Conservation (phyloP, 2,329 filamentous ascomycete species). For the Fusarium acutatum region DNA sequence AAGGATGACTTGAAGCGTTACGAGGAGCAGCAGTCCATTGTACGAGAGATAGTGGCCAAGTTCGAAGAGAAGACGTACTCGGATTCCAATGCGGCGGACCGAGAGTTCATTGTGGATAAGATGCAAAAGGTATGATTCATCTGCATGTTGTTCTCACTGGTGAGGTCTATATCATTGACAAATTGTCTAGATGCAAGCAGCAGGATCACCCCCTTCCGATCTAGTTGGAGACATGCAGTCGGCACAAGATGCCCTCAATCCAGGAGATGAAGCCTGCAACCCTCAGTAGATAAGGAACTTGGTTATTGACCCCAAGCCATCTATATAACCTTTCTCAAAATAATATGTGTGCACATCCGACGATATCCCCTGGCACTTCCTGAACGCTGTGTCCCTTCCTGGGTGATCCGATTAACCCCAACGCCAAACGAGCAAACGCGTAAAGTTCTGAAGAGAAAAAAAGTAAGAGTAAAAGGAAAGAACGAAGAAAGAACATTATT, state of each 20-base stretch:
- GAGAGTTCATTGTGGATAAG: constrained; percentile 93
- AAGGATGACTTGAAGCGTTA: constrained; percentile 82
- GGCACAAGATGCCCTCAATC: constrained; percentile 75
- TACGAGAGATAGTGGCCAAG: constrained; percentile 85
- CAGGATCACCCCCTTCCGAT: constrained; percentile 88
- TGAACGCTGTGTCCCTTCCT: constrained; percentile 30
- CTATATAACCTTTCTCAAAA: constrained; percentile 42
- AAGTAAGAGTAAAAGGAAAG: neutral
- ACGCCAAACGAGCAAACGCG: constrained; percentile 29
- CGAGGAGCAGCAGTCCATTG: constrained; percentile 79
- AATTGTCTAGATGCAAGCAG: constrained; percentile 85
- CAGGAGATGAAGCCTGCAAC: constrained; percentile 69
- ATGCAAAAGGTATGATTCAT: constrained; percentile 86
- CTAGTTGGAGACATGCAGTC: constrained; percentile 89
- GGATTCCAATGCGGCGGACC: constrained; percentile 81
- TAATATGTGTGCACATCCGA: constrained; percentile 39
- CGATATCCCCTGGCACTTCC: constrained; percentile 27
- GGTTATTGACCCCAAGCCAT: constrained; percentile 32
- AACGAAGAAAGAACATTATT: neutral
- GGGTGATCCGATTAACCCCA: constrained; percentile 21
- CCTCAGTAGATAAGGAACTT: constrained; percentile 59
- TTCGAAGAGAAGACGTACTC: constrained; percentile 86
- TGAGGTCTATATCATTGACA: neutral
- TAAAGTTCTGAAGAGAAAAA: neutral
- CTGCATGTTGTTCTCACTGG: neutral